These are phyloP conservation scores for Mortierella sp. DNA, from an alignment of 371 early-diverging fungal genomes.

Conservation along the genomic window DNA sequence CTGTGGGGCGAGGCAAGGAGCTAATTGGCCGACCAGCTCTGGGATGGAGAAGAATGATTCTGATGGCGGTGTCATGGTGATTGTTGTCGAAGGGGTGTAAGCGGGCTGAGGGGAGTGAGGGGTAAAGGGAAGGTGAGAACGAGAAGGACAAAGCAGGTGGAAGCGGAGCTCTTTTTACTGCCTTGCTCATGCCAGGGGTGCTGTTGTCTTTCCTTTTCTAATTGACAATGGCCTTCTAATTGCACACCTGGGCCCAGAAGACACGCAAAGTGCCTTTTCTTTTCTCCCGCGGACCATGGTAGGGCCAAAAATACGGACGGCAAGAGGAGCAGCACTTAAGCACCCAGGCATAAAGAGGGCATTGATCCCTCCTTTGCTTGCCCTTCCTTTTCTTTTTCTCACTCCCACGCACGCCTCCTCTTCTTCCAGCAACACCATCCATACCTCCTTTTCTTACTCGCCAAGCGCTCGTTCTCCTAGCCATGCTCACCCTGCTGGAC, in stretches of 20 bases:
- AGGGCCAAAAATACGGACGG: no score
- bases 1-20: background rate
- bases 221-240: no score
- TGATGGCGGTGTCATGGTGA: background rate
- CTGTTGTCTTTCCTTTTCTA: no score
- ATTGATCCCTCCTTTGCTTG: no score
- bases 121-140: background rate
- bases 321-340: no score
- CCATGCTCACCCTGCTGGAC: background rate
- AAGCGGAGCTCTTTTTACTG: no score
- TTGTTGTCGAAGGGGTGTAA: no score
- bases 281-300: background rate
- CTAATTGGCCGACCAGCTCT: background rate
- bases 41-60: constrained; percentile 5
- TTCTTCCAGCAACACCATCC: background rate
- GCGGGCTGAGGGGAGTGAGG: background rate
- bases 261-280: no score
- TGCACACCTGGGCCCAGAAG: no score
- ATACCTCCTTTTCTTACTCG: background rate
- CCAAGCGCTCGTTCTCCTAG: background rate
- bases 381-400: background rate
- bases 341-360: no score
- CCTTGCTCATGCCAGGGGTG: no score
- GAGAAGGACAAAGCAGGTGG: no score
- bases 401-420: background rate